Base-by-base conservation (phyloP, 495 filamentous ascomycete species). In the Xylaria curta region DNA sequence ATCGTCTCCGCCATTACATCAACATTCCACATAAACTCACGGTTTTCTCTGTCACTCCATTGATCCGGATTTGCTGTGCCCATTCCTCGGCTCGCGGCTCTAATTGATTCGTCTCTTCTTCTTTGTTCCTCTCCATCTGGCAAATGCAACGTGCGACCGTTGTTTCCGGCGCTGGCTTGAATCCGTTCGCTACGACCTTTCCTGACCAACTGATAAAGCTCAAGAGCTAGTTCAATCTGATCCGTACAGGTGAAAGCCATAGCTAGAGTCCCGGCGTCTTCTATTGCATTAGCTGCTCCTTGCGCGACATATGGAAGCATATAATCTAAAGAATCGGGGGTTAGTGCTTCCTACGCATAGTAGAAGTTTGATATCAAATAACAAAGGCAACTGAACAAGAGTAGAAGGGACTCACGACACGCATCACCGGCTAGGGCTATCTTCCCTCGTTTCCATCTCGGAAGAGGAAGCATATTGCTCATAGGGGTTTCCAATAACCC, bases 271-370 rank as follows among this genome's bases (percentile, higher is more conserved):
- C 28, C 75, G 8, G 76, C 77, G 42, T 79, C 77, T 70, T 79
- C 75, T 28, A 79, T 69, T 10, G 77, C 77, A 67, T 78, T 72
- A 1, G 75, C 76, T 17, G 72, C 77, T 8, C 74, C 70, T 67
- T 72, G 62, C 5, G 63, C 70, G 28, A 72, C 62, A 31, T 67
- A 72, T 21, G 62, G 70, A 36, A 72, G 38, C 63, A 72, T 72
- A 26, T 67, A 61, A 61, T 72, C 69, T 71, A 64, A 15, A 0
- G 21, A 9, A 65, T 26, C 36, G 26, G n/a, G 21, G 6, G 59
- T 70, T 17, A 65, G 47, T 26, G 28, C 26, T 5, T 44, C 21
- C 26, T 6, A 5, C 26, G 1, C 10, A 28, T 9, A 8, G 12
- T 15, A 15, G 21, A 54, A 10, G 24, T 28, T 28, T 28, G 10